Conservation (phyloP, 805 yeast species). For the Suhomyces faveliae region DNA sequence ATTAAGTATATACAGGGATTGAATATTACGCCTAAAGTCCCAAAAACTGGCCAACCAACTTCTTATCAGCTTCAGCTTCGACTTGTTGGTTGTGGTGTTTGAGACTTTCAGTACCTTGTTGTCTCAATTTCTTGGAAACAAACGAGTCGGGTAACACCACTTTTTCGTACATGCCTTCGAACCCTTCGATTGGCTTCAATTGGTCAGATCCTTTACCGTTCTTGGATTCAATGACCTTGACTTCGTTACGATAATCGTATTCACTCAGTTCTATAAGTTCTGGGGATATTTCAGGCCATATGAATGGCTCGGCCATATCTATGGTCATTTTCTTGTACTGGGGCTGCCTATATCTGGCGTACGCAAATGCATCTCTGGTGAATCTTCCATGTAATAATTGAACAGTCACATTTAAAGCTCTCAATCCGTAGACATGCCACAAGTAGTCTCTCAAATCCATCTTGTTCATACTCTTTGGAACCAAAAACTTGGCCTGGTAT, state of each 20-base stretch:
- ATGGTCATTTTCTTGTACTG: constrained; percentile 95
- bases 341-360: constrained; percentile 71
- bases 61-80: constrained; percentile 27
- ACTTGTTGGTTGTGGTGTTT: constrained; percentile 18
- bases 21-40: constrained; percentile 18
- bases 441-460: constrained; percentile 92
- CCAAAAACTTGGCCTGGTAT: constrained; percentile 93
- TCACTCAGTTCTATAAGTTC: constrained; percentile 30
- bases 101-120: constrained; percentile 21
- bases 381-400: constrained; percentile 76
- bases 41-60: constrained; percentile 29
- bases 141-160: constrained; percentile 42
- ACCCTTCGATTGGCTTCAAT: constrained; percentile 65
- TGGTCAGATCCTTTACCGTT: constrained; percentile 63
- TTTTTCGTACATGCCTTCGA: constrained; percentile 63
- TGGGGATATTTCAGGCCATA: constrained; percentile 76
- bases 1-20: constrained; percentile 2
- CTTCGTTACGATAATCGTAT: constrained; percentile 47
- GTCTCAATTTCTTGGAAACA: constrained; percentile 28
- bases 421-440: constrained; percentile 83
- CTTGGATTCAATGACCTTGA: constrained; percentile 51
- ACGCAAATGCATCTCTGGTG: constrained; percentile 49
- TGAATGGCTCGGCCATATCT: constrained; percentile 91
- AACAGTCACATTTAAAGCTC: constrained; percentile 86
- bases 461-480: constrained; percentile 91